A percentile compares a stretch with the other conserved stretches of the same genome.
phyloP scores from a whole-genome alignment of 306 rosid genomes.

The Bauhinia variegata region DNA sequence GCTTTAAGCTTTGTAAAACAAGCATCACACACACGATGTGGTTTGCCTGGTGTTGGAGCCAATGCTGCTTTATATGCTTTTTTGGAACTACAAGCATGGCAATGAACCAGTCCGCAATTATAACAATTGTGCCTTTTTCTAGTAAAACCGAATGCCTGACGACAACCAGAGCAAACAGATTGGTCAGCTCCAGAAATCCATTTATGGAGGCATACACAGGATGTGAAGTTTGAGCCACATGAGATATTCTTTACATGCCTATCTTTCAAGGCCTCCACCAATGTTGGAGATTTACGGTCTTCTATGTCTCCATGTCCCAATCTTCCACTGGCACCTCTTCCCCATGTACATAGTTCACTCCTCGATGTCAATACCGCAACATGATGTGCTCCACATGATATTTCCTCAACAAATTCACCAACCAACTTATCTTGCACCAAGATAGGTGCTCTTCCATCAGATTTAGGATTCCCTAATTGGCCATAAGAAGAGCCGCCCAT shows the following conservation, averaged over 20 bases:
- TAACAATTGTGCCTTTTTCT: constrained; percentile 76
- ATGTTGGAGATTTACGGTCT: constrained; percentile 61
- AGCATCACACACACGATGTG: constrained; percentile 74
- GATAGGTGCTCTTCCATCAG: constrained; percentile 63
- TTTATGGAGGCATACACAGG: constrained; percentile 74
- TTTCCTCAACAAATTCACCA: constrained; percentile 75
- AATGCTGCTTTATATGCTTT: constrained; percentile 67
- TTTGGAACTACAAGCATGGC: constrained; percentile 74
- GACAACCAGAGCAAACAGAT: constrained; percentile 72
- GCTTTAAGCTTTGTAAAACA: constrained; percentile 64
- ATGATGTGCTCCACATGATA: constrained; percentile 68
- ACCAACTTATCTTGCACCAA: constrained; percentile 67
- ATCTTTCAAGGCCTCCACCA: constrained; percentile 69
- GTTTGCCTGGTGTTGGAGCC: constrained; percentile 81
- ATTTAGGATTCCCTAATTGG: constrained; percentile 63
- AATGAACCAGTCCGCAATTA: constrained; percentile 74
- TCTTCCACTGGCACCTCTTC: constrained; percentile 70
- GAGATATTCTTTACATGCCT: constrained; percentile 66
- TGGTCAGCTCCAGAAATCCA: constrained; percentile 80
- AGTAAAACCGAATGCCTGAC: constrained; percentile 76
- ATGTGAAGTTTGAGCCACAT: constrained; percentile 72
- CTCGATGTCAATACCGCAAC: constrained; percentile 68
- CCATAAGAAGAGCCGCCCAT: constrained; percentile 64
- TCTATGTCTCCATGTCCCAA: constrained; percentile 66
- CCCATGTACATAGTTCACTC: constrained; percentile 77